Conservation (phyloP, 2,329 filamentous ascomycete genomes). For the Aureobasidium sp. region DNA sequence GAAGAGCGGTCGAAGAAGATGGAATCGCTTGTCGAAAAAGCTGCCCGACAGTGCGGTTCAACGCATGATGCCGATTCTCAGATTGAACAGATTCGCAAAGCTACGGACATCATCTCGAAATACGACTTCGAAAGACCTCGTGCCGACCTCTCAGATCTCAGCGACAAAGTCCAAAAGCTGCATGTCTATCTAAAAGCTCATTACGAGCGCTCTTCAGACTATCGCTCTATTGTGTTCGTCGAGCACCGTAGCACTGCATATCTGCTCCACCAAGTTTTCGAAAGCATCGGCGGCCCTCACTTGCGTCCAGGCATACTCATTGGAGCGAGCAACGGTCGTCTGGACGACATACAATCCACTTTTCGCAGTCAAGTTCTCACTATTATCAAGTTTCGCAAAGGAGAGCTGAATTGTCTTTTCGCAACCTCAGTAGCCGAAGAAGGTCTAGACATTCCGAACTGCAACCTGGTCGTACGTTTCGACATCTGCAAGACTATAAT, state of each 20-base stretch:
- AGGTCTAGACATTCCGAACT: constrained; percentile 59
- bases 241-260: constrained; percentile 69
- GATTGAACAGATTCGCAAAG: constrained; percentile 52
- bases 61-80: constrained; percentile 38
- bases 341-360: constrained; percentile 54
- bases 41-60: constrained; percentile 1
- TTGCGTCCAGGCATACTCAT: constrained; percentile 60
- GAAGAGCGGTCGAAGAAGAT: constrained; percentile 57
- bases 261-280: constrained; percentile 63
- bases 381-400: constrained; percentile 57
- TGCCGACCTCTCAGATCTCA: constrained; percentile 42
- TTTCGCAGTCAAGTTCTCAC: constrained; percentile 68
- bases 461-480: constrained; percentile 66
- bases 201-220: constrained; percentile 52
- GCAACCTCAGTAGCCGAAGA: constrained; percentile 60
- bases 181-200: constrained; percentile 53
- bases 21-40: constrained; percentile 47
- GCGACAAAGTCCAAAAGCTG: constrained; percentile 65
- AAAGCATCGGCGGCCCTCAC: constrained; percentile 48
- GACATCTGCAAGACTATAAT: constrained; percentile 87
- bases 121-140: constrained; percentile 1
- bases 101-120: constrained; percentile 34
- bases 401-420: constrained; percentile 55
- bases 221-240: constrained; percentile 83
- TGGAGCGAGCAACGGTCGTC: constrained; percentile 41